A percentile compares a stretch with the other conserved stretches of the same genome.
Conservation (phyloP, 2,329 filamentous ascomycete species). For the Ceratocystis alfenasii region DNA sequence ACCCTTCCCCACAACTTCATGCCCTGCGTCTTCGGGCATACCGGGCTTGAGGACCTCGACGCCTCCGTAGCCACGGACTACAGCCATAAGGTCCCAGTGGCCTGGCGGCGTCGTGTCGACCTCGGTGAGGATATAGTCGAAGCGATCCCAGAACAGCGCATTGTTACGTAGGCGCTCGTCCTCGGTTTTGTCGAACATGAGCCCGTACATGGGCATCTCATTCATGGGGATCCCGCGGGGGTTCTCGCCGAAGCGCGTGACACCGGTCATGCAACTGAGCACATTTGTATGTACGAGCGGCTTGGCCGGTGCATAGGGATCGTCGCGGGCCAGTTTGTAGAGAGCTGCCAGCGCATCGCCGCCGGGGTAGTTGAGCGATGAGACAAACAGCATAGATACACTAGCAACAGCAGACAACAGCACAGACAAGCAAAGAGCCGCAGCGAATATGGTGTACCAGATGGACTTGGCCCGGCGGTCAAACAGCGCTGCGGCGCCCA, state of each 20-base stretch:
- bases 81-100: constrained; percentile 44
- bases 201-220: constrained; percentile 24
- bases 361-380: constrained; percentile 86
- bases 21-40: constrained; percentile 24
- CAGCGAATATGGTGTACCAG: constrained; percentile 42
- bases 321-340: constrained; percentile 30
- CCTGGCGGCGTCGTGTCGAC: constrained; percentile 38
- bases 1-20: constrained; percentile 37
- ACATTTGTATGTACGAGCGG: constrained; percentile 46
- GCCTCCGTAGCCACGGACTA: constrained; percentile 47
- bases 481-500: constrained; percentile 61
- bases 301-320: constrained; percentile 29
- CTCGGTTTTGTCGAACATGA: constrained; percentile 53
- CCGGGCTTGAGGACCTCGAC: constrained; percentile 46
- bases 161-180: constrained; percentile 34
- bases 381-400: constrained; percentile 59
- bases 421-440: constrained; percentile 48
- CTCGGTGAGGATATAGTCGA: constrained; percentile 52
- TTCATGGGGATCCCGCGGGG: constrained; percentile 29
- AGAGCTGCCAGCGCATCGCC: constrained; percentile 59
- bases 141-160: constrained; percentile 48
- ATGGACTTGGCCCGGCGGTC: constrained; percentile 50
- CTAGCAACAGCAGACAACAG: constrained; percentile 49
- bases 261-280: constrained; percentile 57
- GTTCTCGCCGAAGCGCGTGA: constrained; percentile 52